phyloP scores from a whole-genome alignment of 2,329 filamentous ascomycete species.

The Aureobasidium vineae region DNA sequence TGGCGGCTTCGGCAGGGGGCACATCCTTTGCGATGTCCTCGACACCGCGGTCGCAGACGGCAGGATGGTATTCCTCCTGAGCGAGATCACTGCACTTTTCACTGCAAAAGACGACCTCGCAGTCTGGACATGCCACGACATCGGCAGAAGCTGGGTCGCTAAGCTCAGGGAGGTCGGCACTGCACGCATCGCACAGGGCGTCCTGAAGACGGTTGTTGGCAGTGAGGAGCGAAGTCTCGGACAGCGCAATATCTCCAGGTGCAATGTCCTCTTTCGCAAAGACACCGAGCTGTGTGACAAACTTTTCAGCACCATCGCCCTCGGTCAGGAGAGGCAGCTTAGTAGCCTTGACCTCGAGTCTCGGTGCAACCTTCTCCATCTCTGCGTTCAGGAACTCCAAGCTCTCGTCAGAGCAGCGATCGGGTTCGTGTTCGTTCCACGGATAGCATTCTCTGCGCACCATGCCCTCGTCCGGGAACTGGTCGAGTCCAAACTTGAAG shows the following conservation, averaged over 20 bases:
- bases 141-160: conserved; percentile 31
- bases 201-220: conserved; percentile 87
- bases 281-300: conserved; percentile 77
- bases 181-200: conserved; percentile 85
- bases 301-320: conserved; percentile 32
- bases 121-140: conserved; percentile 52
- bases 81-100: conserved; percentile 56
- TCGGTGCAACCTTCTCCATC: conserved; percentile 69
- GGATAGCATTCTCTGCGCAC: conserved; percentile 65
- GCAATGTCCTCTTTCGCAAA: conserved; percentile 81
- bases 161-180: conserved; percentile 61
- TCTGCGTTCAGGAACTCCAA: conserved; percentile 69
- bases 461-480: conserved; percentile 66
- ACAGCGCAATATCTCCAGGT: conserved; percentile 72
- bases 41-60: conserved; percentile 56
- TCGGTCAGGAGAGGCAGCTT: conserved; percentile 66
- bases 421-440: conserved; percentile 62
- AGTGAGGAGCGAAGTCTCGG: conserved; percentile 82
- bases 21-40: conserved; percentile 60
- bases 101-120: conserved; percentile 62
- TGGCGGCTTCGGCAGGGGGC: conserved; percentile 56
- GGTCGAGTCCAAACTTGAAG: conserved; percentile 31
- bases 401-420: conserved; percentile 54
- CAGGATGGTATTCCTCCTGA: conserved; percentile 56
- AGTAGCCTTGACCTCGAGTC: conserved; percentile 74